phyloP scores from a whole-genome alignment of 257 asterid species.

The Jacaranda copaia region DNA sequence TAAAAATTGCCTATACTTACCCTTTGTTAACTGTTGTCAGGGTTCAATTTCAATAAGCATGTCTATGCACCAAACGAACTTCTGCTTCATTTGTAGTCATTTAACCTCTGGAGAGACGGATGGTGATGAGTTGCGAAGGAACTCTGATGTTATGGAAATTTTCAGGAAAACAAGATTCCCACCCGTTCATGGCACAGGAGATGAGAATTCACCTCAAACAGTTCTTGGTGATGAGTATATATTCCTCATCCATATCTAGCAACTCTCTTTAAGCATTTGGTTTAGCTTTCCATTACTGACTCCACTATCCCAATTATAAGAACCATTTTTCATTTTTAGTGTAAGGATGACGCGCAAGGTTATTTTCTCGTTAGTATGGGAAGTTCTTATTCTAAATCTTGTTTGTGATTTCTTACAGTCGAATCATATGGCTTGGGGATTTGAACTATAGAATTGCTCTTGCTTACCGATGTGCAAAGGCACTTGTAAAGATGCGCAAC shows the following conservation, averaged over 20 bases:
- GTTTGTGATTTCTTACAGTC: slow-evolving; percentile 53
- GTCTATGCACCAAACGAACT: slow-evolving; percentile 89
- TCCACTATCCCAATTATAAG: neutral
- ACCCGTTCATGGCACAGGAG: slow-evolving; percentile 57
- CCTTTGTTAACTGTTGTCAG: slow-evolving; percentile 44
- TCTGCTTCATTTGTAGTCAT: slow-evolving; percentile 94
- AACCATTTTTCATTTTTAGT: neutral
- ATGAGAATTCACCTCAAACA: slow-evolving; percentile 80
- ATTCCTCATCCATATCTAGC: neutral
- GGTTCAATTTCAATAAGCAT: slow-evolving; percentile 93
- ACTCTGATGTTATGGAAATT: slow-evolving; percentile 92
- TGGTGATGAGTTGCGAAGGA: slow-evolving; percentile 85
- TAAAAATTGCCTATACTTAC: neutral
- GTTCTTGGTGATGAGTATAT: slow-evolving; percentile 91
- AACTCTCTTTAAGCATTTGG: neutral
- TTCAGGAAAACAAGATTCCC: slow-evolving; percentile 91
- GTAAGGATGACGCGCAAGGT: neutral
- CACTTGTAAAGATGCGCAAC: slow-evolving; percentile 91
- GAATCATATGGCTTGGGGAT: slow-evolving; percentile 94
- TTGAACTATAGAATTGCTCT: slow-evolving; percentile 87
- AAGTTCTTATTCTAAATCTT: neutral
- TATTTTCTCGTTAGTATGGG: no score
- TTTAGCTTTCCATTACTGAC: neutral
- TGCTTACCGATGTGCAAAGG: slow-evolving; percentile 86
- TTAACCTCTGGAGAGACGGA: slow-evolving; percentile 92